Conservation (phyloP, 441 rosid genomes). For the Croton setiger region DNA sequence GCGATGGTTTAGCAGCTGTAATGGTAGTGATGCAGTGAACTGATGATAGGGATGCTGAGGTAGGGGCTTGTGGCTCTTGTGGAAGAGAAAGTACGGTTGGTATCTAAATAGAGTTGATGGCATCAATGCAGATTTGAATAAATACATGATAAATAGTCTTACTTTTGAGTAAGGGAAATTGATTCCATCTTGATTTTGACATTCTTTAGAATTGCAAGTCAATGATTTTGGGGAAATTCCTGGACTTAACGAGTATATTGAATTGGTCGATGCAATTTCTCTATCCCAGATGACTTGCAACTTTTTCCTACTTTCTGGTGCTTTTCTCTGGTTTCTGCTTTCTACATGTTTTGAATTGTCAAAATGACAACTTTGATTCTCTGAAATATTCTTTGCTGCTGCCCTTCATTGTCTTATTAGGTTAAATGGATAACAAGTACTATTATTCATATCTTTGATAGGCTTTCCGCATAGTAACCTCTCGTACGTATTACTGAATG, state of each 20-base stretch:
- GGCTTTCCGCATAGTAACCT: background rate
- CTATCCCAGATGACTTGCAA: background rate
- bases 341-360: background rate
- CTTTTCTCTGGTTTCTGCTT: background rate
- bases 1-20: too few species aligned
- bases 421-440: too few species aligned
- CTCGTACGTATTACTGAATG: slow-evolving; percentile 5
- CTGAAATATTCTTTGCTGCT: too few species aligned
- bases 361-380: too few species aligned
- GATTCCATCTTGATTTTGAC: background rate
- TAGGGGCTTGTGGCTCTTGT: too few species aligned
- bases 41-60: too few species aligned
- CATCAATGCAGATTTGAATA: background rate
- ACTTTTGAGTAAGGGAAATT: background rate
- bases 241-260: background rate
- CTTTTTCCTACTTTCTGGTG: background rate
- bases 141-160: background rate
- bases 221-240: background rate
- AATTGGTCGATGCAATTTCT: background rate
- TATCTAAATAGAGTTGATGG: background rate
- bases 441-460: too few species aligned
- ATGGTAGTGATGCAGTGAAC: too few species aligned
- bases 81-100: too few species aligned
- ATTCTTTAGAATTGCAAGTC: background rate
- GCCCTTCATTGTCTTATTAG: too few species aligned